Evolutionary conservation across 2,329 filamentous ascomycete species (phyloP).

Genomic region (Thermomyces lanuginosus): DNA sequence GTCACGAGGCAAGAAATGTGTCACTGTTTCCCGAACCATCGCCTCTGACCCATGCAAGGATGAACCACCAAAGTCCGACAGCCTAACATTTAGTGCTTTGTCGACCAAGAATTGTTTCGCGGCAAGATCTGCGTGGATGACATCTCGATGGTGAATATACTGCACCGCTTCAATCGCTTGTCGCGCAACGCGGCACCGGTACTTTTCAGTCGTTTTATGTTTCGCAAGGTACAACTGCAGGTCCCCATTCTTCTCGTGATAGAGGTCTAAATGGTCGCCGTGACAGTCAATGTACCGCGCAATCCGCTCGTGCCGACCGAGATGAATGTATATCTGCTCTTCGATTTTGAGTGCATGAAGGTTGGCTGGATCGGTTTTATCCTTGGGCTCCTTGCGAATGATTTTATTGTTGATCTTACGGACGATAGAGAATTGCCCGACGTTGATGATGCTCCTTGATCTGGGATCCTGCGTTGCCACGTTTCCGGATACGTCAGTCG

Average conservation of each 20-base stretch:
- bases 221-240: too few relatives aligned
- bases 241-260: conserved; percentile 4
- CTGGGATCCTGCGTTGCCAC: too few relatives aligned
- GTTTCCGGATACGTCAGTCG: too few relatives aligned
- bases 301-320: too few relatives aligned
- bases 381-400: too few relatives aligned
- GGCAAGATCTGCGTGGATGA: conserved; percentile 46
- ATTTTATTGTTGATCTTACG: too few relatives aligned
- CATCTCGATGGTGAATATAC: conserved; percentile 74
- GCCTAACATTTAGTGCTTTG: conserved; percentile 1
- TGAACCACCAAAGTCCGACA: conserved; percentile 5
- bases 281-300: too few relatives aligned
- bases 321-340: too few relatives aligned
- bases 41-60: conserved; percentile 3
- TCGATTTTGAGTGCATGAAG: too few relatives aligned
- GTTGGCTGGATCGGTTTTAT: too few relatives aligned
- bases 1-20: conserved; percentile 5
- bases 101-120: conserved; percentile 1
- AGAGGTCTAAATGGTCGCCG: conserved; percentile 4
- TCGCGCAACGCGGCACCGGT: conserved; percentile 18
- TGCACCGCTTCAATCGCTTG: conserved; percentile 75
- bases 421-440: too few relatives aligned
- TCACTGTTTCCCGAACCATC: conserved; percentile 3
- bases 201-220: conserved; percentile 2
- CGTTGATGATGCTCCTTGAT: too few relatives aligned